Base-by-base conservation (phyloP, 257 asterid species). In the Ocimum tenuiflorum region DNA sequence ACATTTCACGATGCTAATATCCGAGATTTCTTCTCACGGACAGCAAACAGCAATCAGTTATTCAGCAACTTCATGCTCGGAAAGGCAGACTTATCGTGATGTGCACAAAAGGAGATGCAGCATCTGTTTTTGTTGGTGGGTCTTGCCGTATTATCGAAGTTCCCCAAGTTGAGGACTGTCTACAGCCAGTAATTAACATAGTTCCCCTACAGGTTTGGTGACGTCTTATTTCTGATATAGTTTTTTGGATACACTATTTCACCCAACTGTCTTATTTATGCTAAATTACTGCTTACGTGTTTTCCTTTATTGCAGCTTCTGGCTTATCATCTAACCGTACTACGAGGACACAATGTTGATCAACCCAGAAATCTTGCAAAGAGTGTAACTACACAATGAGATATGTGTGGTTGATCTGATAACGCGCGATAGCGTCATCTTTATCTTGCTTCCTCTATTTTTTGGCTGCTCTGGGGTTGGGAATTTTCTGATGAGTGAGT, bases 61-160 rank as follows among this genome's bases (percentile, higher is more conserved):
- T 88, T 82, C 97, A 91, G 78, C 97, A 91, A 63, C 96, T 91
- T 61, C 94, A 91, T 79, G 97, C 97, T 18, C 89, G 97, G 65
- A 91, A 91, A 82, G 97, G 97, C 55, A 73, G 97, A 64, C 85
- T 91, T 12, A 82, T 91, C 56, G 96, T 91, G 71, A 86, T 91
- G 96, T 91, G 97, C 61, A 74, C 89, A 6, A 53, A 85, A 82
- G 97, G 97, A 58, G 97, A 88, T 64, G 85, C 85, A 52, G 77
- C 82, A 71, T 83, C 91, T 69, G 97, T 88, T 12, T 72, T 80
- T 48, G 86, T 80, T 52, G 86, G 91, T 59, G 94, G 94, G 73
- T 82, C 95, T 8, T 83, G 81, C 75, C 97, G 97, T 20, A 81
- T 91, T 29, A 78, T 88, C 65, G 97, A 91, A 82, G 96, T 91